Evolutionary conservation across 495 filamentous ascomycete genomes (phyloP), one percentile per base, ranked within the genome.

Genomic region (Penicillium robsamsonii): DNA sequence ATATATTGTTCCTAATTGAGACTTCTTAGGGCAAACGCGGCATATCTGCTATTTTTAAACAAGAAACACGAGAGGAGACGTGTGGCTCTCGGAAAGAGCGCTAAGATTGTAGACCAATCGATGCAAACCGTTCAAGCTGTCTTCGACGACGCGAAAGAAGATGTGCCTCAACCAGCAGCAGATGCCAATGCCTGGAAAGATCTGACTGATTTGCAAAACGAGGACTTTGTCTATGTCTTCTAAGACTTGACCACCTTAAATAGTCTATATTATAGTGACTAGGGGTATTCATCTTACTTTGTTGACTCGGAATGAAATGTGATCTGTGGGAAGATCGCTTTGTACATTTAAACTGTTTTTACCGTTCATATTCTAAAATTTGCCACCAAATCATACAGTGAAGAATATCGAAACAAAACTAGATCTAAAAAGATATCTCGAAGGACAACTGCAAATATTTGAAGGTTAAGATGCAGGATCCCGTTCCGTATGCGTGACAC

Each of bases 211-310:
- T 60, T 74, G 61, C 66, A 71, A 58, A 84, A 85, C 35, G 82
- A 84, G 60, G 80, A 84, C 42, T 84, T 84, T 58, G 79, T 84
- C 24, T 83, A 80, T 61, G 81, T 85, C 18, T 83, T 82, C 49
- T 83, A 73, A 60, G 50, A 11, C 2, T 17, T 27, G 3, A 41
- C 43, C 0, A 4, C 5, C 10, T n/a, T 25, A 20, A 33, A n/a
- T 12, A 49, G 37, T 40, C 20, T 37, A 12, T 40, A 33, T 17
- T 50, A 10, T 50, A 40, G 46, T 38, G 1, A 11, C 20, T 24
- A 12, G 22, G 27, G 13, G 5, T 31, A 31, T 4, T 29, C 27
- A 8, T n/a, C 15, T 37, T n/a, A 13, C 13, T 7, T 31, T 30
- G 1, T 22, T 22, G 22, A 22, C 22, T 22, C 22, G 22, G 22